Percentiles rank a stretch among this genome's conserved stretches.
Conservation (phyloP, 1,139 yeast genomes). For the Dujonia santamariae region DNA sequence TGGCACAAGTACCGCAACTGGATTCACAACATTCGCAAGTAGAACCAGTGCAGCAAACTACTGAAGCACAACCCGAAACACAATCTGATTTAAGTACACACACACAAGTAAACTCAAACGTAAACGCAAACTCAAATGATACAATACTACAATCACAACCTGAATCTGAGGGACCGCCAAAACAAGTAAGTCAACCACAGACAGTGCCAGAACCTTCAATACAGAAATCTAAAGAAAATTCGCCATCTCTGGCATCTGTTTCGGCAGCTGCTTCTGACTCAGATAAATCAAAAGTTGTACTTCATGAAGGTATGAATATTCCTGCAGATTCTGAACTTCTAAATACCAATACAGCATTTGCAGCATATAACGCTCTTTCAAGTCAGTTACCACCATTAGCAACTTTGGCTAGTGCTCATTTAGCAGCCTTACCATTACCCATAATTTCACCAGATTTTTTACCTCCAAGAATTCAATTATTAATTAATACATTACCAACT, state of each 20-base stretch:
- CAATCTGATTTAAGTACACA: too few species aligned
- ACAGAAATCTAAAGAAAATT: too few species aligned
- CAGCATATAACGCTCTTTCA: slow-evolving; percentile 42
- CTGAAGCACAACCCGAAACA: too few species aligned
- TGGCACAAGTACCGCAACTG: too few species aligned
- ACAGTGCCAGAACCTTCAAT: too few species aligned
- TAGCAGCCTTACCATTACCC: slow-evolving; percentile 57
- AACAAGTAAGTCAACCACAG: neutral
- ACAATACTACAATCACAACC: too few species aligned
- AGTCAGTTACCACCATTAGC: slow-evolving; percentile 39
- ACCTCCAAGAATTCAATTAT: slow-evolving; percentile 59
- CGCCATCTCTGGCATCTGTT: too few species aligned
- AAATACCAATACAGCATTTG: slow-evolving; percentile 40
- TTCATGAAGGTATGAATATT: slow-evolving; percentile 25
- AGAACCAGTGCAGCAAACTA: too few species aligned
- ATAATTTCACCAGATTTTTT: slow-evolving; percentile 53
- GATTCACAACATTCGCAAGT: too few species aligned
- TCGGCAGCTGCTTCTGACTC: slow-evolving; percentile 1
- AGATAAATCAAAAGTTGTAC: slow-evolving; percentile 11
- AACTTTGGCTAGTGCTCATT: slow-evolving; percentile 47
- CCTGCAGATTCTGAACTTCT: slow-evolving; percentile 44
- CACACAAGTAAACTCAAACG: too few species aligned
- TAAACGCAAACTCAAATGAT: too few species aligned
- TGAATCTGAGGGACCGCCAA: neutral
- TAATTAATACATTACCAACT: slow-evolving; percentile 65